Evolutionary conservation across 805 yeast species (phyloP), one percentile per base, ranked within the genome.

Genomic region (Candida sonorensis): DNA sequence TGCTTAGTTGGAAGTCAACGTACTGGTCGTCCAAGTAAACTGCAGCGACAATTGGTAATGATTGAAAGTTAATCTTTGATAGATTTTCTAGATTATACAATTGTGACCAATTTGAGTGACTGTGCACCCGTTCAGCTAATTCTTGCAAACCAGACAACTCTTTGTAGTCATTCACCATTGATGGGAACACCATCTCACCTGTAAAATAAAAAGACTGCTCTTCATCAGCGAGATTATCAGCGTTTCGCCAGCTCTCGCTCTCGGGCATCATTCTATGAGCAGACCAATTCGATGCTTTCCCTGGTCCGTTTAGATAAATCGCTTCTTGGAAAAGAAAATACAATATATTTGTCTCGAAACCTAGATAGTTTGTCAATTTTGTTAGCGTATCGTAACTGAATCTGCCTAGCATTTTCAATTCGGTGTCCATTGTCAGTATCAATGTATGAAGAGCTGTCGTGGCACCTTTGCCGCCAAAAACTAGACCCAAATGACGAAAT

Each of bases 311-410:
- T 37, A 69, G 57, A 48, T 75, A 75, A 11, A 75, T 73, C 5
- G 77, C 73, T 40, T 75, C 81, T 46, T 73, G 79, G 41, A 73
- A 65, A 25, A 76, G 55, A 3, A 75, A 73, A 44, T 75, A 75
- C 12, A 75, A 43, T 19, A 69, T 52, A 40, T 75, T 75, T 4
- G 79, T 66, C 36, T 74, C 80, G 44, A 72, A 75, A 1, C 66
- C 53, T 7, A 57, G 47, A 16, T 34, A 41, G 27, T 48, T 48
- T 38, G 66, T 63, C 10, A 72, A 37, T 2, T 40, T 27, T 16
- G 32, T 40, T 35, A 70, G 53, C 1, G 65, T 55, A 12, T 40
- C 46, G 37, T 64, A 66, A 3, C 72, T 53, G 4, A 72, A 64
- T 16, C 44, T 35, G 1, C 64, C 69, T 16, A 49, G 44, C 4